Base-by-base conservation (phyloP, 306 rosid species). In the Sesbania bispinosa region DNA sequence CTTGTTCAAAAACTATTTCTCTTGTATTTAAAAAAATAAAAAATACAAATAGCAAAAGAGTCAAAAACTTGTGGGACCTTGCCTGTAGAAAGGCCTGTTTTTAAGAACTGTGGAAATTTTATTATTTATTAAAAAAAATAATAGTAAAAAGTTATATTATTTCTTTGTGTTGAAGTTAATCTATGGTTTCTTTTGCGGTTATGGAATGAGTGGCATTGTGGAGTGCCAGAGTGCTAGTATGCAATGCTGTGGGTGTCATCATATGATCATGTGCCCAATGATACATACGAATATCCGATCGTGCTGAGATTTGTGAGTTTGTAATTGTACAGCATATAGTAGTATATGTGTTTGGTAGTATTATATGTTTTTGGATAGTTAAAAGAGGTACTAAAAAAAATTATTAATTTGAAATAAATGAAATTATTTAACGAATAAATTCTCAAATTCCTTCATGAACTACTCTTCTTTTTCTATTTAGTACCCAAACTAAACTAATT, bases 1-100 rank as follows among this genome's bases (percentile, higher is more conserved):
- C 75, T 67, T 67, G 75, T 76, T 66, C 62, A 76, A 76, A 14
- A 65, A 3, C 10, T 4, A 18, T 21, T 54, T 66, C 30, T 16
- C 62, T 2, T 75, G 36, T 24, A 2, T 62, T 24, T 23, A 11
- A 1, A 7, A 57, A 30, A 2, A 2, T 3, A 38, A 10, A n/a
- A 27, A 8, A 7, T 6, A 13, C 52, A 14, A 24, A 36, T 16
- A 52, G 13, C 3, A 69, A 21, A 0, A 14, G 14, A 11, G 2
- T 29, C 7, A 59, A 16, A 2, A 32, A 20, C 5, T 46, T 7
- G 39, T 20, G 39, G 51, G 73, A 33, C 15, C 13, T 7, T 62
- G 0, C 20, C 21, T 10, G 46, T 60, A 15, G 14, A 35, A 35
- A 35, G 5, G 47, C 19, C 11, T 8, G 32, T 0, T 11, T 62